These are phyloP conservation scores for Colletotrichum falcatum DNA, from an alignment of 2,329 filamentous ascomycete species.

Conservation along the genomic window DNA sequence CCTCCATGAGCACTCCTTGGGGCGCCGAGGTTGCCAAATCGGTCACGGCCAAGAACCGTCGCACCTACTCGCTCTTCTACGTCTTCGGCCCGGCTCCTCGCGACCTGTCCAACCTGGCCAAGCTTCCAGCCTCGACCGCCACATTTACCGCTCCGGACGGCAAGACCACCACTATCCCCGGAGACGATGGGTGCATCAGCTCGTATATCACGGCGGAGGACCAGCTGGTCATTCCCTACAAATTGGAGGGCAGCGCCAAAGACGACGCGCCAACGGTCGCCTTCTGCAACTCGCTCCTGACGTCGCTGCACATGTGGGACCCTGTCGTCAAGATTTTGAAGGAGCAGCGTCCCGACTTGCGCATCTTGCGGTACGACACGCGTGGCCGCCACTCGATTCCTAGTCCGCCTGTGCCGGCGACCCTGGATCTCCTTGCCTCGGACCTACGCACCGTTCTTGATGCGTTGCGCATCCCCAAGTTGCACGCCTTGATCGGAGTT, in stretches of 20 bases:
- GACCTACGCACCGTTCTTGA: constrained; percentile 77
- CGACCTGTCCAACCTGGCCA: constrained; percentile 70
- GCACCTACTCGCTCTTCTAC: constrained; percentile 80
- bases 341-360: constrained; percentile 70
- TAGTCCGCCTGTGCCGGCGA: constrained; percentile 63
- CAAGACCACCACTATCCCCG: constrained; percentile 64
- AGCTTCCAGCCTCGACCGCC: constrained; percentile 57
- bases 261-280: constrained; percentile 78
- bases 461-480: constrained; percentile 74
- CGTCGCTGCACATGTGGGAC: constrained; percentile 85
- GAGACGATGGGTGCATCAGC: constrained; percentile 66
- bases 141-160: constrained; percentile 67
- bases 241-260: constrained; percentile 77
- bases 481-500: constrained; percentile 79
- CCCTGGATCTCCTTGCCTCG: constrained; percentile 73
- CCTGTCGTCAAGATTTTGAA: constrained; percentile 74
- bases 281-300: constrained; percentile 84
- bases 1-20: constrained; percentile 73
- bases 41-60: constrained; percentile 67
- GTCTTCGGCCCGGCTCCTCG: constrained; percentile 81
- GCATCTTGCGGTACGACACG: constrained; percentile 81
- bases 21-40: constrained; percentile 69
- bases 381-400: constrained; percentile 73
- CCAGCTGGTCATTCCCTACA: constrained; percentile 76
- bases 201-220: constrained; percentile 78